These are phyloP conservation scores for Lipomyces sp. DNA, from an alignment of 805 yeast genomes.

Conservation along the genomic window DNA sequence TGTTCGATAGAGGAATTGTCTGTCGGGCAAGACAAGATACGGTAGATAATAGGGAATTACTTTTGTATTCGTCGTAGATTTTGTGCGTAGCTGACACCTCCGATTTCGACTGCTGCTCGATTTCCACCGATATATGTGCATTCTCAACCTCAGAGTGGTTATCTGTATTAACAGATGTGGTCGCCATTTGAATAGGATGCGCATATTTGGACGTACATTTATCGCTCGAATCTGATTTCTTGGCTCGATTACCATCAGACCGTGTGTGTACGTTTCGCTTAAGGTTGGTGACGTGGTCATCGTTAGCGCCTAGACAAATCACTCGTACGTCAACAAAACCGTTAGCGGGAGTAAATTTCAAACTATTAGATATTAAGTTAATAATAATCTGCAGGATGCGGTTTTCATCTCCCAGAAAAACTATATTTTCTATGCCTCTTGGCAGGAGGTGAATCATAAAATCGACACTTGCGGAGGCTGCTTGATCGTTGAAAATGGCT, in stretches of 20 bases:
- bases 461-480: constrained; percentile 74
- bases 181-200: no score
- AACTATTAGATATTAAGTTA: constrained; percentile 87
- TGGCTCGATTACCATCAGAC: not conserved
- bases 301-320: constrained; percentile 60
- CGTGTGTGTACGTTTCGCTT: not conserved
- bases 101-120: not conserved
- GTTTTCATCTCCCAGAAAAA: constrained; percentile 84
- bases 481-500: constrained; percentile 81
- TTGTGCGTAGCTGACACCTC: not conserved
- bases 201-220: no score
- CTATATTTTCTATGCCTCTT: constrained; percentile 54
- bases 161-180: no score
- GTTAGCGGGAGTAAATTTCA: constrained; percentile 86
- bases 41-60: no score
- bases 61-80: no score
- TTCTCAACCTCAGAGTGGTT: no score
- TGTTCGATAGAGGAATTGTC: no score
- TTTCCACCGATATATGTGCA: no score
- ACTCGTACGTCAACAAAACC: constrained; percentile 43
- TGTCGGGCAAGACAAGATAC: no score
- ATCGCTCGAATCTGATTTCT: not conserved
- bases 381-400: constrained; percentile 89
- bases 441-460: constrained; percentile 68
- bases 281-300: not conserved